Evolutionary conservation across 2,329 filamentous ascomycete species (phyloP).

Genomic region (Diaporthe humulicola): DNA sequence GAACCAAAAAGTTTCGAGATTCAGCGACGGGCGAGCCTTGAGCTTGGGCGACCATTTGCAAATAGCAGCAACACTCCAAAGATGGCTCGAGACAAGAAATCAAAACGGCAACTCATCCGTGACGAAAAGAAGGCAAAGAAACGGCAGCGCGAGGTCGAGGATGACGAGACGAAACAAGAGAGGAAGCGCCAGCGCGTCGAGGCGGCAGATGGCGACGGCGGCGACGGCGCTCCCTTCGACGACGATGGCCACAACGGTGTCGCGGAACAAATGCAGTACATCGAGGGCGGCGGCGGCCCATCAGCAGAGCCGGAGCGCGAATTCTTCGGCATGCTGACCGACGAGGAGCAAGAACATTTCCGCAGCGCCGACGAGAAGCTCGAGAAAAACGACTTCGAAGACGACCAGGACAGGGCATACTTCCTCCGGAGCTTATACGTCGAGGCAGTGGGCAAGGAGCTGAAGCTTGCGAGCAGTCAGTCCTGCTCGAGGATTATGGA

Average conservation of each 20-base stretch:
- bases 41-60: neutral
- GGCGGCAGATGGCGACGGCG: slow-evolving; percentile 33
- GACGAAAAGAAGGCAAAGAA: slow-evolving; percentile 55
- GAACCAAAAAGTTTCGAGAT: slow-evolving; percentile 29
- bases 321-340: slow-evolving; percentile 93
- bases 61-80: neutral
- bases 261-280: slow-evolving; percentile 19
- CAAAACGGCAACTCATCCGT: slow-evolving; percentile 52
- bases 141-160: slow-evolving; percentile 46
- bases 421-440: slow-evolving; percentile 87
- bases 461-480: slow-evolving; percentile 96
- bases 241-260: slow-evolving; percentile 17
- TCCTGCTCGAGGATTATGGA: slow-evolving; percentile 95
- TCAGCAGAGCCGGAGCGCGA: slow-evolving; percentile 66
- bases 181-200: slow-evolving; percentile 46
- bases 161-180: slow-evolving; percentile 44
- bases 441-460: slow-evolving; percentile 90
- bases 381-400: slow-evolving; percentile 88
- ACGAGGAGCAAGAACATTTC: slow-evolving; percentile 97
- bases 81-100: slow-evolving; percentile 53
- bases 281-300: slow-evolving; percentile 34
- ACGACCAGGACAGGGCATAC: slow-evolving; percentile 76
- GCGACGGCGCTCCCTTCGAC: slow-evolving; percentile 25
- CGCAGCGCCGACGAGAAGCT: slow-evolving; percentile 89
- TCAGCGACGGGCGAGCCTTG: neutral